phyloP scores from a whole-genome alignment of 306 rosid species.

The Acmispon strigosus region DNA sequence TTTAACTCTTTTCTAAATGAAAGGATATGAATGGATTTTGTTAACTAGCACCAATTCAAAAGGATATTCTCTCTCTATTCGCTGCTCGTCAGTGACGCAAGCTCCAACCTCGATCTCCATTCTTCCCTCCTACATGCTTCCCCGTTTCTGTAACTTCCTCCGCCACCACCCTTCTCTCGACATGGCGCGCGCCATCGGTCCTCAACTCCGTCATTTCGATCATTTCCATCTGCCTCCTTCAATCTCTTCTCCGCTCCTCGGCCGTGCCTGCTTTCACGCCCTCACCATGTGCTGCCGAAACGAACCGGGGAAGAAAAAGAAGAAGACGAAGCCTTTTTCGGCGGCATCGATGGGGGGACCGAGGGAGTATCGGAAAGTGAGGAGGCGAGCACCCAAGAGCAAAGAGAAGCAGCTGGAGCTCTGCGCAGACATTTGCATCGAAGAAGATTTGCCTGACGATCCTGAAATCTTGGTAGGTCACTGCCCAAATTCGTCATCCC shows the following conservation, averaged over 20 bases:
- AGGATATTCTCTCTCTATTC: too few relatives aligned
- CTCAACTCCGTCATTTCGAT: too few relatives aligned
- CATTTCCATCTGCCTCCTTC: neutral
- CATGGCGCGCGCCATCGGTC: too few relatives aligned
- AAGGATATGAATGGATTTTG: too few relatives aligned
- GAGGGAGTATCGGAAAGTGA: conserved; percentile 57
- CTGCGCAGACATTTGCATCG: conserved; percentile 54
- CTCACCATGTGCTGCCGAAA: neutral
- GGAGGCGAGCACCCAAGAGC: conserved; percentile 40
- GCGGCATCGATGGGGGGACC: neutral
- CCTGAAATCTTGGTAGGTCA: conserved; percentile 48
- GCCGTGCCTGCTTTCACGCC: conserved; percentile 25
- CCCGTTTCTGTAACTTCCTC: too few relatives aligned
- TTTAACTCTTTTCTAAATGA: too few relatives aligned
- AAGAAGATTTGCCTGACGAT: conserved; percentile 75
- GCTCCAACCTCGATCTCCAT: too few relatives aligned
- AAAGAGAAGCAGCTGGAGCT: conserved; percentile 60
- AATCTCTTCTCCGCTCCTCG: conserved; percentile 18
- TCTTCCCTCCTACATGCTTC: too few relatives aligned
- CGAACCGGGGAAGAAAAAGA: neutral
- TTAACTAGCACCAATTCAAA: too few relatives aligned
- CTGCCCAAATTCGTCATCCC: too few relatives aligned
- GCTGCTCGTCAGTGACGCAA: too few relatives aligned
- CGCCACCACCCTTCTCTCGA: too few relatives aligned
- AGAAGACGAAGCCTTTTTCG: neutral